Evolutionary conservation across 306 rosid species (phyloP), one percentile per base, ranked within the genome.

Genomic region (Quillaja saponaria): DNA sequence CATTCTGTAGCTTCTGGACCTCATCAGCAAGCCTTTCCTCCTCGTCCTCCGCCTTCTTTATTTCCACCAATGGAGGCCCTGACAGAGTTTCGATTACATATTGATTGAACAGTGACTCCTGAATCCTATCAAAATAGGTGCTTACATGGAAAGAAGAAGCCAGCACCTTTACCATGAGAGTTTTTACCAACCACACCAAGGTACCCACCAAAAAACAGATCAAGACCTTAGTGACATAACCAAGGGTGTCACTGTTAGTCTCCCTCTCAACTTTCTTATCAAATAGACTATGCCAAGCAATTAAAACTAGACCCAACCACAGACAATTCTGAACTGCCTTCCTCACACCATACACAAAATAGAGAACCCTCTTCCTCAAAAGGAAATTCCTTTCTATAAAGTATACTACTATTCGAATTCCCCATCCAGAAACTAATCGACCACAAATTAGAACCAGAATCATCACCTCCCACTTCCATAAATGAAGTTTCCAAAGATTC

Each of bases 391-490:
- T 85, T 42, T 90, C 97, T 5, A 83, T 67, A 33, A 69, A 90
- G 63, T 73, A 90, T n/a, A 90, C 97, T 0, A 65, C 20, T 1
- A 87, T 55, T 28, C 77, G 66, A 10, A 87, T 80, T 19, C 77
- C 69, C 97, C 97, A 90, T 55, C 81, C 96, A 9, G 97, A 90
- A 3, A 90, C 90, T 75, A 90, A 75, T 16, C 96, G 59, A 4
- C 97, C 97, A 54, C 94, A 90, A 1, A 90, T 90, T 54, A 87
- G 31, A 49, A 87, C 85, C 72, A 87, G 28, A 64, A 90, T 7
- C 84, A 87, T 40, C 4, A 90, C 76, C 68, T 90, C 95, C 97
- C 97, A 90, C 74, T 85, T 87, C 97, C 97, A 90, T 16, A 90
- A 10, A 21, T 40, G 59, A 14, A 90, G 71, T 35, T 85, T 67